These are phyloP conservation scores for Pontederia crassipes DNA, from an alignment of 176 grass and related monocot species.

Conservation along the genomic window DNA sequence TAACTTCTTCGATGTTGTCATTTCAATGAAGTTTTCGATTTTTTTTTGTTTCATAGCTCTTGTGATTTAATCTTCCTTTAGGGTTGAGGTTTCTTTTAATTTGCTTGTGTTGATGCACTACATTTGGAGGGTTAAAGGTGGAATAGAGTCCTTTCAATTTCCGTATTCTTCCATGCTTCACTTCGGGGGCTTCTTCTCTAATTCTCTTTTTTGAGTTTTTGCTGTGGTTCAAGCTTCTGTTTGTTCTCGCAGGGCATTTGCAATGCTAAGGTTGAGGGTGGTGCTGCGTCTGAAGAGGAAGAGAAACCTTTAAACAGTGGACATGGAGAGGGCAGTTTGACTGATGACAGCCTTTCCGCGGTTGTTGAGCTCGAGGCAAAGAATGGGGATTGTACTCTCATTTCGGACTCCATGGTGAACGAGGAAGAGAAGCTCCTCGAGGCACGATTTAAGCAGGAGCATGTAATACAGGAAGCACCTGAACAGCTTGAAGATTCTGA, in stretches of 20 bases:
- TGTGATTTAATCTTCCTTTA: background rate
- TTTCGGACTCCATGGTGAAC: constrained; percentile 53
- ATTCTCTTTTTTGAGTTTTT: background rate
- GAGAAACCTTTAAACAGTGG: background rate
- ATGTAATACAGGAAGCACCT: constrained; percentile 35
- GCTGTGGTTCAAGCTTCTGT: background rate
- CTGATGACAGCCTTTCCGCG: constrained; percentile 24
- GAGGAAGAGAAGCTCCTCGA: constrained; percentile 58
- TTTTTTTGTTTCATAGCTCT: background rate
- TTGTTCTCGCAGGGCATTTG: constrained; percentile 30
- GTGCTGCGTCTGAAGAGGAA: constrained; percentile 3
- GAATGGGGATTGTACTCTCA: constrained; percentile 56
- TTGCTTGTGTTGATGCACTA: background rate
- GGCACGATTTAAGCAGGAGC: constrained; percentile 33
- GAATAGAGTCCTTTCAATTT: background rate
- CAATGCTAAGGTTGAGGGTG: constrained; percentile 23
- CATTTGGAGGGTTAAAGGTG: no score
- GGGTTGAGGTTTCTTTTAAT: constrained; percentile 5
- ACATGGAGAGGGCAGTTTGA: background rate
- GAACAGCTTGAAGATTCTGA: constrained; percentile 32
- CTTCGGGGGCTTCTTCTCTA: background rate
- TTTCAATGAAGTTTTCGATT: constrained; percentile 5
- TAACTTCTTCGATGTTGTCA: background rate
- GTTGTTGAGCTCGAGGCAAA: constrained; percentile 60
- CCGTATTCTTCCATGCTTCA: no score